These are phyloP conservation scores for Oemleria cerasiformis DNA, from an alignment of 306 rosid genomes.

Conservation along the genomic window DNA sequence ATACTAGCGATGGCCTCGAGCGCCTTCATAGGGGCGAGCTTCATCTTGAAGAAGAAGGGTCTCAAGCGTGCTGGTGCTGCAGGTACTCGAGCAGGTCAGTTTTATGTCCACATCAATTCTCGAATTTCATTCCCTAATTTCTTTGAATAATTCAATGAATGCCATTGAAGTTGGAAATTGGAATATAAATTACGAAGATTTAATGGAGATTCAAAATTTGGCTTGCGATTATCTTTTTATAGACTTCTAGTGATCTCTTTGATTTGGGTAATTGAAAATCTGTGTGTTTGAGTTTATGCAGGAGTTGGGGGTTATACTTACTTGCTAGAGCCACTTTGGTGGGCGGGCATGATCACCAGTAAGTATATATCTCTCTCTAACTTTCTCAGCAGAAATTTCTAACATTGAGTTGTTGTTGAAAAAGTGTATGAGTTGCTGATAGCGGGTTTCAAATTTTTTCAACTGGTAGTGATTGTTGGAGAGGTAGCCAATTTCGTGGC, in stretches of 20 bases:
- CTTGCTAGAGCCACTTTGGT: constrained; percentile 92
- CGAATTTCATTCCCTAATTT: background rate
- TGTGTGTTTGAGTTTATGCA: constrained; percentile 31
- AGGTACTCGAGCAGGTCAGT: constrained; percentile 79
- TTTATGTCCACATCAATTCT: background rate
- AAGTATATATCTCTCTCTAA: constrained; percentile 32
- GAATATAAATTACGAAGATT: background rate
- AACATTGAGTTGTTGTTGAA: background rate
- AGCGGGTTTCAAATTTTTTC: constrained; percentile 21
- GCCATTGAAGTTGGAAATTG: background rate
- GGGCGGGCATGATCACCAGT: constrained; percentile 98
- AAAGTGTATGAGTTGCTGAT: constrained; percentile 10
- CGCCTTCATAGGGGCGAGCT: constrained; percentile 81
- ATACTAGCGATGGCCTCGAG: constrained; percentile 77
- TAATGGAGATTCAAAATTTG: background rate
- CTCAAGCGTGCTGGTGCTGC: constrained; percentile 74
- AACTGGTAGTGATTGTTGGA: constrained; percentile 73
- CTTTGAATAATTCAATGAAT: background rate
- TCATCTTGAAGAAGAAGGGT: constrained; percentile 94
- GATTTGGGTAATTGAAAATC: constrained; percentile 8
- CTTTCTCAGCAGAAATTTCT: background rate
- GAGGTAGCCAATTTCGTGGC: constrained; percentile 93
- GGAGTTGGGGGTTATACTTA: constrained; percentile 91
- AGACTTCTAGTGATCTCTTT: background rate
- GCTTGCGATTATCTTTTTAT: background rate